A percentile compares a stretch with the other conserved stretches of the same genome.
phyloP scores from a whole-genome alignment of 192 early-diverging fungal genomes.

The Ambispora gerdemannii region DNA sequence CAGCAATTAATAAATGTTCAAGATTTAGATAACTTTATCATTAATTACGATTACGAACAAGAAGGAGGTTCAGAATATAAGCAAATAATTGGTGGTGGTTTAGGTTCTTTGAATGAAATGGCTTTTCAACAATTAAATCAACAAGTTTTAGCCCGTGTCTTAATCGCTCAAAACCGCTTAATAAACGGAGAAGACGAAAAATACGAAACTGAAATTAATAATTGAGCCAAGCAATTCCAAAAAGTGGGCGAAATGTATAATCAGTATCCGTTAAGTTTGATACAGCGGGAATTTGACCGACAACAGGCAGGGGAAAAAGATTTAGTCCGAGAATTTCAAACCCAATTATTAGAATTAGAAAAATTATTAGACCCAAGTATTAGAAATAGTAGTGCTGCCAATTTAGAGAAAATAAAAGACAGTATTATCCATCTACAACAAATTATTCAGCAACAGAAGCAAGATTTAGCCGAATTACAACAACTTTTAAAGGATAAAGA shows the following conservation, averaged over 20 bases:
- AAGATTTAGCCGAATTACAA: no score
- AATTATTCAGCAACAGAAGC: no score
- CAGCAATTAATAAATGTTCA: neutral
- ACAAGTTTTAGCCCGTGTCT: neutral
- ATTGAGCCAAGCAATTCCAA: neutral
- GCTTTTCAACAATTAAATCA: neutral
- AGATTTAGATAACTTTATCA: neutral
- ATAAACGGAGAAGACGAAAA: neutral
- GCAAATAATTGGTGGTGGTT: neutral
- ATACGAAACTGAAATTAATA: neutral
- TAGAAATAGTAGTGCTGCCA: neutral
- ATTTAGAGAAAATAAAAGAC: no score
- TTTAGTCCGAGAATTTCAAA: neutral
- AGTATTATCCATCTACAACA: no score
- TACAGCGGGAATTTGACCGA: neutral
- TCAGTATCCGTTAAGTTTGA: neutral
- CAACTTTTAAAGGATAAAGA: no score
- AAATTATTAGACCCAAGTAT: neutral
- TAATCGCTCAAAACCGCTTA: neutral
- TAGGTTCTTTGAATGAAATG: neutral
- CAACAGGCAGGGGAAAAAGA: neutral
- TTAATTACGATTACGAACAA: neutral
- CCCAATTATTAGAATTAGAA: neutral
- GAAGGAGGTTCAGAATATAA: neutral
- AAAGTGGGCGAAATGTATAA: neutral